Evolutionary conservation across 2,329 filamentous ascomycete species (phyloP), one percentile per base, ranked within the genome.

Genomic region (Colletotrichum nymphaeae): DNA sequence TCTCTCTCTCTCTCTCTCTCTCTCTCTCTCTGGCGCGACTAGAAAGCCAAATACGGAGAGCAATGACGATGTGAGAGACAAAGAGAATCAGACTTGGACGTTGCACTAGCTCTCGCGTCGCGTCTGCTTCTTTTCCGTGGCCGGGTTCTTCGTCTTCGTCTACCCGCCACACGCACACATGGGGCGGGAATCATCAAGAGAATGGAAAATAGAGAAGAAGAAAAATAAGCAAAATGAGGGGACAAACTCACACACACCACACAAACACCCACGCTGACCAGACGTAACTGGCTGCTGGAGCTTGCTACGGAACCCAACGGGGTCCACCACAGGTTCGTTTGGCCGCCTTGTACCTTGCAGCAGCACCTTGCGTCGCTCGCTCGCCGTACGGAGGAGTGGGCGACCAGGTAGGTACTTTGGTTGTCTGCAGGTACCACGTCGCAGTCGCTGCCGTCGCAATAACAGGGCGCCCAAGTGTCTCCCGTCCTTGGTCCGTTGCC

Each of bases 281-380:
- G 49, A 28, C 49, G 42, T 53, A 12, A 64, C 57, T 14, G 12
- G 35, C 37, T 42, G 37, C 14, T 42, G 37, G 37, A 12, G 9
- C 19, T 55, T 22, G 64, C 32, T 16, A 26, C 12, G 37, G 37
- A 26, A 28, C n/a, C 3, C 53, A 46, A 49, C 42, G 16, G 35
- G 55, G 19, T 55, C 69, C 69, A 69, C 58, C 69, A 72, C 26
- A 59, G 65, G 52, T 72, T 72, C 69, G 65, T 69, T 69, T 63
- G 58, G 30, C 24, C 52, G 58, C 42, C 58, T 64, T 59, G 65
- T 72, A 59, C 69, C 65, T 63, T 69, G 69, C 65, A 69, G 65
- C 65, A 42, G 65, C 65, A 42, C 26, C 52, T 24, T 49, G 35
- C 67, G 60, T 55, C 52, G 26, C 26, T 26, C 26, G 32, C 58